Evolutionary conservation across 192 early-diverging fungal species (phyloP).

Genomic region (Umbelopsis ramanniana): DNA sequence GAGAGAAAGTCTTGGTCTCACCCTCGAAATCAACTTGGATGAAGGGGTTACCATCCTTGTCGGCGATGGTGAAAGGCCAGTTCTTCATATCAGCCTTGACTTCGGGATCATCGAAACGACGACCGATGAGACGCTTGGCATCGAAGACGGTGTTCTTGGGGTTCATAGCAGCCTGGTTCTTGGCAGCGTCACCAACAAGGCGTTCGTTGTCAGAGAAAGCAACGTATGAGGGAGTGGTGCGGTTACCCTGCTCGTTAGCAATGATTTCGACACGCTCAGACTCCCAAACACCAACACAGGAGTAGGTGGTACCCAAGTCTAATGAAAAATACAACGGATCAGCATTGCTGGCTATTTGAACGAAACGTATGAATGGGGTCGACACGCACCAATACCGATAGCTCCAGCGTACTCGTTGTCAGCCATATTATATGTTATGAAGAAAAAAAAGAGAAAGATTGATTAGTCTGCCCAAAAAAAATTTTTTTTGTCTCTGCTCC

Average conservation of each 20-base stretch:
- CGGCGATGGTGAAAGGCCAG: slow-evolving; percentile 96
- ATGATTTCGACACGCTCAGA: slow-evolving; percentile 92
- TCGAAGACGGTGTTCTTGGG: slow-evolving; percentile 98
- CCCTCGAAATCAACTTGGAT: slow-evolving; percentile 96
- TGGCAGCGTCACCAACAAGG: slow-evolving; percentile 98
- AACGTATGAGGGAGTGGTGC: slow-evolving; percentile 97
- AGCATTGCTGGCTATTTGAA: background rate
- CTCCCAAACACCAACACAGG: slow-evolving; percentile 88
- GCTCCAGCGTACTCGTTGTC: slow-evolving; percentile 43
- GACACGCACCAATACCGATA: slow-evolving; percentile 27
- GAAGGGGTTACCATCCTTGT: slow-evolving; percentile 85
- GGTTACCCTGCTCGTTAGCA: slow-evolving; percentile 99
- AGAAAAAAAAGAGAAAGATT: slow-evolving; percentile 11
- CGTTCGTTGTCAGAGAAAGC: slow-evolving; percentile 97
- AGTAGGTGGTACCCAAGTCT: slow-evolving; percentile 92
- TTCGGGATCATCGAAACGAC: slow-evolving; percentile 87
- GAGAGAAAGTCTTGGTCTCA: slow-evolving; percentile 95
- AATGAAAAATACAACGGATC: slow-evolving; percentile 61
- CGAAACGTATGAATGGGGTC: background rate
- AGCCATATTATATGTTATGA: slow-evolving; percentile 7
- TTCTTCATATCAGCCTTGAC: slow-evolving; percentile 99
- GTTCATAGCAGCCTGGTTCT: slow-evolving; percentile 99
- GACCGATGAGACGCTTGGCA: slow-evolving; percentile 99
- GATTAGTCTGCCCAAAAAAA: slow-evolving; percentile 10
- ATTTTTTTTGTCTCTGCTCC: slow-evolving; percentile 7